A percentile compares a stretch with the other conserved stretches of the same genome.
These are phyloP conservation scores for Passiflora organensis DNA, from an alignment of 345 rosid species.

Conservation along the genomic window DNA sequence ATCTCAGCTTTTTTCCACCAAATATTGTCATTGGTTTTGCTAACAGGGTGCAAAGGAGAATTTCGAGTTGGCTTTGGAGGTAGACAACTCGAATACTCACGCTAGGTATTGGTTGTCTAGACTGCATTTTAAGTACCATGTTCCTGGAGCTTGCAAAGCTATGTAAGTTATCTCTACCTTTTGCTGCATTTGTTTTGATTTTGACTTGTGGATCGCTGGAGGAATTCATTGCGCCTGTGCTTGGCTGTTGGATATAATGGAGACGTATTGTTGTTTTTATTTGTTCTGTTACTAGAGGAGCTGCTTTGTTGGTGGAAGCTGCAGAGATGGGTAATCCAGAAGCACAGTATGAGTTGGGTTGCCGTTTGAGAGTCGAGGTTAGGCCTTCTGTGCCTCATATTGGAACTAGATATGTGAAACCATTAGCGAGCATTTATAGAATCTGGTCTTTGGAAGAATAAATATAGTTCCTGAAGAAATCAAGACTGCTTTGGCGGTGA, in stretches of 20 bases:
- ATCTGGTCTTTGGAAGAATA: background rate
- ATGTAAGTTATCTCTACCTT: slow-evolving; percentile 44
- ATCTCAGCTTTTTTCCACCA: no score
- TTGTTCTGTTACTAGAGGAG: slow-evolving; percentile 44
- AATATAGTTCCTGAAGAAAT: no score
- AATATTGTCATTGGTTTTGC: background rate
- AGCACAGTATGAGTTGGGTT: slow-evolving; percentile 79
- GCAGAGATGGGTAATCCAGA: slow-evolving; percentile 93
- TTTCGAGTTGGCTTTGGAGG: slow-evolving; percentile 81
- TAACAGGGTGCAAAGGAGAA: slow-evolving; percentile 79
- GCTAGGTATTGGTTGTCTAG: slow-evolving; percentile 81
- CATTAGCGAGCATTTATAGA: background rate
- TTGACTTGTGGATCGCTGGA: background rate
- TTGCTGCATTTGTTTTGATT: background rate
- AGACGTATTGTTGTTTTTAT: slow-evolving; percentile 1
- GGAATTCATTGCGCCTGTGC: background rate
- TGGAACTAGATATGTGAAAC: slow-evolving; percentile 4
- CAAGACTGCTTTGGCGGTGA: no score
- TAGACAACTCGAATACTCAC: slow-evolving; percentile 69
- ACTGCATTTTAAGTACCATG: slow-evolving; percentile 81
- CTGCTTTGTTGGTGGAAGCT: slow-evolving; percentile 90
- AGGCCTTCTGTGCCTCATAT: slow-evolving; percentile 12
- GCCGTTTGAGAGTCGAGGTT: slow-evolving; percentile 82
- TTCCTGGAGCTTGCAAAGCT: slow-evolving; percentile 80
- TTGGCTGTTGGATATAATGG: slow-evolving; percentile 1